These are phyloP conservation scores for Paraphaeosphaeria sporulosa DNA, from an alignment of 2,329 filamentous ascomycete species.

Conservation along the genomic window DNA sequence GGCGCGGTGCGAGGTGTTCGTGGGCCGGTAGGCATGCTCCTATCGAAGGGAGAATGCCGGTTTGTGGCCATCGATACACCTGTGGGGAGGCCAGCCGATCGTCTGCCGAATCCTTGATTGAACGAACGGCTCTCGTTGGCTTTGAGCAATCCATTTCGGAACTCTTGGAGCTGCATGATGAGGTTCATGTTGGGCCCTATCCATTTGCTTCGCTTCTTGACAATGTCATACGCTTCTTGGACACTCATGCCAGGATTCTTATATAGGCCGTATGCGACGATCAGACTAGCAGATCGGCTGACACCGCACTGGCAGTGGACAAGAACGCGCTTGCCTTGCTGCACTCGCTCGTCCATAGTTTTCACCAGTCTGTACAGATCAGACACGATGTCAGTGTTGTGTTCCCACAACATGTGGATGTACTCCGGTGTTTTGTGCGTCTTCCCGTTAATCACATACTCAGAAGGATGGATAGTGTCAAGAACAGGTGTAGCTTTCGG, in stretches of 20 bases:
- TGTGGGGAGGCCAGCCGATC: conserved; percentile 42
- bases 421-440: conserved; percentile 71
- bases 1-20: conserved; percentile 49
- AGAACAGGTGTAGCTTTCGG: conserved; percentile 62
- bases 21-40: conserved; percentile 37
- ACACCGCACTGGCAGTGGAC: conserved; percentile 88
- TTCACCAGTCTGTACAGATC: conserved; percentile 80
- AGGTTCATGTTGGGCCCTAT: conserved; percentile 92
- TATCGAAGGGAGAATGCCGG: conserved; percentile 44
- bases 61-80: conserved; percentile 34
- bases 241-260: conserved; percentile 78
- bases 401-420: conserved; percentile 86
- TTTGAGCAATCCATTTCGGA: conserved; percentile 61
- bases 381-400: conserved; percentile 84
- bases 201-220: conserved; percentile 83
- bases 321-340: conserved; percentile 78
- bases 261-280: conserved; percentile 85
- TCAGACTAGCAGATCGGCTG: conserved; percentile 82
- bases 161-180: conserved; percentile 88
- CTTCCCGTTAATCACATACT: conserved; percentile 35
- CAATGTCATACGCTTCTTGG: conserved; percentile 82
- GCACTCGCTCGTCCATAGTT: conserved; percentile 75
- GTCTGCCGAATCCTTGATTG: conserved; percentile 42
- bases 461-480: conserved; percentile 35
- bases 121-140: conserved; percentile 42